Conservation (phyloP, 2,329 filamentous ascomycete species). For the Capronia coronata region DNA sequence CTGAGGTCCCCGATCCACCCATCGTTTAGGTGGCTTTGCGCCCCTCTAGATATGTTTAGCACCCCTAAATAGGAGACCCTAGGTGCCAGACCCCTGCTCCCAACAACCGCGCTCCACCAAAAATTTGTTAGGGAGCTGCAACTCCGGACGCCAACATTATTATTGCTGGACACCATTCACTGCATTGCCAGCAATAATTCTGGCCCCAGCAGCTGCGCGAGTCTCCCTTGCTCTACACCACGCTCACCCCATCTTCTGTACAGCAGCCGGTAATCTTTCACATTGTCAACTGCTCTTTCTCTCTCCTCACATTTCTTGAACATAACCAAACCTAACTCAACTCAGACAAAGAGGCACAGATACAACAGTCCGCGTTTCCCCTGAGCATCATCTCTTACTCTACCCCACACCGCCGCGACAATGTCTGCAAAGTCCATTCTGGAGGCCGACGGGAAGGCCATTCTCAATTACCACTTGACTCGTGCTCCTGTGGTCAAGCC, state of each 20-base stretch:
- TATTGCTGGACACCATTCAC: too few species aligned
- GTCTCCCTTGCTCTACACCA: constrained; percentile 5
- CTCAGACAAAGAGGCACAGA: neutral
- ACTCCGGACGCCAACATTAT: constrained; percentile 21
- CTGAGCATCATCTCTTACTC: constrained; percentile 2
- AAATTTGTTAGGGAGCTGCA: constrained; percentile 14
- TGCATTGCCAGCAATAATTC: constrained; percentile 10
- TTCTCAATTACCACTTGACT: constrained; percentile 99
- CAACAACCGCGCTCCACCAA: constrained; percentile 19
- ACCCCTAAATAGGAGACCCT: neutral
- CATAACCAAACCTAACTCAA: neutral
- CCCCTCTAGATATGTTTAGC: constrained; percentile 20
- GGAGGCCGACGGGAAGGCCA: constrained; percentile 99
- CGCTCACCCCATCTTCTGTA: neutral
- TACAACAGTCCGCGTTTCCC: neutral
- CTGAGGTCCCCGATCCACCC: neutral
- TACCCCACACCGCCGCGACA: constrained; percentile 35
- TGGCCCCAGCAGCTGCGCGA: constrained; percentile 13
- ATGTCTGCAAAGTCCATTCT: constrained; percentile 97
- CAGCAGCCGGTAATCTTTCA: neutral
- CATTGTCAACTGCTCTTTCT: neutral
- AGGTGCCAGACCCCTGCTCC: constrained; percentile 15
- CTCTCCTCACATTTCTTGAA: neutral
- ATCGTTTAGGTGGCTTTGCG: neutral
- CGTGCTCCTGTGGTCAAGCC: constrained; percentile 96